Base-by-base conservation (phyloP, 805 yeast genomes). In the Candida silvicultrix region DNA sequence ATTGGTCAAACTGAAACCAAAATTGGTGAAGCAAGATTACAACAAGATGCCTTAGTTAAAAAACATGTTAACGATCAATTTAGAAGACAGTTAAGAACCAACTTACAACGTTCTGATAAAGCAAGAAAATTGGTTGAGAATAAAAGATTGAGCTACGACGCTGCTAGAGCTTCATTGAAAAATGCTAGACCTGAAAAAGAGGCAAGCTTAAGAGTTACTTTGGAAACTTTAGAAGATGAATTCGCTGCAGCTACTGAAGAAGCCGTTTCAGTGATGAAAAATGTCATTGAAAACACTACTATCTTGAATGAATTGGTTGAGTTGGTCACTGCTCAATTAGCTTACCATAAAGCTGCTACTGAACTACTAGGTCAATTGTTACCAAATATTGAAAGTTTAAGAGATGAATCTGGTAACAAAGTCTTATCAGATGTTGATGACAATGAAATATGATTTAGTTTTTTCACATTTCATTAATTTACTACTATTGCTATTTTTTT, bases 171-270 rank as follows among this genome's bases (percentile, higher is more conserved):
- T 19, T 68, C 70, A 32, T 50, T 71, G 46, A 73, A 70, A 56
- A 59, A 64, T 42, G 80, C 80, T 31, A 65, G 60, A 52, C 83
- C 85, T 20, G 83, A 77, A 55, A 81, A 81, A 65, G 84, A 83
- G 60, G 88, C 90, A 16, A 81, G 81, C 42, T 75, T 84, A 49
- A 74, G 90, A 57, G 85, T 82, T 42, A 77, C 80, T 52, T 82
- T 88, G 76, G 95, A 88, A 66, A 78, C 82, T 50, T 81, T 88
- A 43, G 96, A 88, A 68, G 96, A 88, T 59, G 90, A 85, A 59
- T 88, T 88, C 64, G 95, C 94, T 41, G 87, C 85, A 55, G 84
- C 90, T 21, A 89, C 89, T 32, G 96, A 88, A 68, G 94, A 85
- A 59, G 94, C 95, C 36, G 88, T 87, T 45, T 70, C 81, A 36